phyloP scores from a whole-genome alignment of 306 rosid genomes.

The Trifolium fragiferum region DNA sequence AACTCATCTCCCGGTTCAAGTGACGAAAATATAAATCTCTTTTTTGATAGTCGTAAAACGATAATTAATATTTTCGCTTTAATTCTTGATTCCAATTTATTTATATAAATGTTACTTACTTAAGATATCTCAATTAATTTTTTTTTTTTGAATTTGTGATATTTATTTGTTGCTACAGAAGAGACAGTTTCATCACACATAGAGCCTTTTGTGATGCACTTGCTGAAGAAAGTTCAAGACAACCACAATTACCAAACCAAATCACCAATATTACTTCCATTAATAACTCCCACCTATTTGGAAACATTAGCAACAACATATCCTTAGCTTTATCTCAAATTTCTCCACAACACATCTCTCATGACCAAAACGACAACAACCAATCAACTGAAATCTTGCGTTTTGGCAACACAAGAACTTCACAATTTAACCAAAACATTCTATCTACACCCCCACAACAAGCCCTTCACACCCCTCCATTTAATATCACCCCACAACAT shows the following conservation, averaged over 20 bases:
- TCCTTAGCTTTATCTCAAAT: constrained; percentile 55
- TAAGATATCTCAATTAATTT: not conserved
- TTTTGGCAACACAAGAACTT: constrained; percentile 40
- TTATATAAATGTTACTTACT: too few relatives aligned
- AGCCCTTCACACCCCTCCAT: constrained; percentile 38
- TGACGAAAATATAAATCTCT: too few relatives aligned
- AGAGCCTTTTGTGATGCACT: constrained; percentile 59
- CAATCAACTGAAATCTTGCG: constrained; percentile 44
- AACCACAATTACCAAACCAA: constrained; percentile 47
- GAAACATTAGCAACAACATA: constrained; percentile 41
- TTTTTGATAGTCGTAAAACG: not conserved
- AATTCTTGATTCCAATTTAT: not conserved
- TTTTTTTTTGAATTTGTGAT: not conserved
- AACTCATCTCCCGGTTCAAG: too few relatives aligned
- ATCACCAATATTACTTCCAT: constrained; percentile 12
- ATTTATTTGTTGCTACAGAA: constrained; percentile 33
- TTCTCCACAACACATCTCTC: constrained; percentile 49
- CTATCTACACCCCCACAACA: constrained; percentile 50
- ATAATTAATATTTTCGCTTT: not conserved
- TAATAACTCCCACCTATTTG: constrained; percentile 49
- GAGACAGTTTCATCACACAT: constrained; percentile 58
- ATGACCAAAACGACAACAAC: constrained; percentile 38
- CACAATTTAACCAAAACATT: constrained; percentile 53
- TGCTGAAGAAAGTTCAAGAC: constrained; percentile 52
- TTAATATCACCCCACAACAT: constrained; percentile 15